These are phyloP conservation scores for Nidula microcarpa DNA, from an alignment of 768 basidiomycete genomes.

Conservation along the genomic window DNA sequence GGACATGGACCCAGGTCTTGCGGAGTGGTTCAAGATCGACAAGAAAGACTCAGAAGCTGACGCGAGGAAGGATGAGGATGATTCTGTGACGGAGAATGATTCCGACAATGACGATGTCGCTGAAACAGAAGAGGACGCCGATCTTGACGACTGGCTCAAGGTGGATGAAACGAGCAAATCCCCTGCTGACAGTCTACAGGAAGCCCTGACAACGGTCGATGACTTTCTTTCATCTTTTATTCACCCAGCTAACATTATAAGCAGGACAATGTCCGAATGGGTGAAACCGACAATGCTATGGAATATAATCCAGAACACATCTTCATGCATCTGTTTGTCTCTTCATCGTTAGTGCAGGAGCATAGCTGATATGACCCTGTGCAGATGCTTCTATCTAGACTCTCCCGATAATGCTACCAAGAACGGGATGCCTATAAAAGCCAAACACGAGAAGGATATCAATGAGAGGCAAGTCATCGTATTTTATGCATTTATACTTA, in stretches of 20 bases:
- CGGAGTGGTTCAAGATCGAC: conserved; percentile 56
- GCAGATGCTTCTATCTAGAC: conserved; percentile 88
- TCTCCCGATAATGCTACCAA: conserved; percentile 66
- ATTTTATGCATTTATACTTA: not conserved
- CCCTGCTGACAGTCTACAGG: not conserved
- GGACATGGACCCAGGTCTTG: conserved; percentile 42
- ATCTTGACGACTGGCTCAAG: conserved; percentile 20
- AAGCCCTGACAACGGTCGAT: no score
- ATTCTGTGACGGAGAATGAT: conserved; percentile 52
- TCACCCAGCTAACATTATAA: no score
- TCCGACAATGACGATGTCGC: conserved; percentile 60
- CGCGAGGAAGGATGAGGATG: conserved; percentile 30
- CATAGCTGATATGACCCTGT: not conserved
- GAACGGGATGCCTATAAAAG: conserved; percentile 58
- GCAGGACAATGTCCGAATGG: conserved; percentile 51
- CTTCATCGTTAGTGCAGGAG: no score
- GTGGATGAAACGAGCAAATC: conserved; percentile 32
- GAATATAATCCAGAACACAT: conserved; percentile 79
- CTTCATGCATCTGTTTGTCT: conserved; percentile 76
- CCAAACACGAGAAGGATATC: conserved; percentile 51
- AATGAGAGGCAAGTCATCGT: conserved; percentile 41
- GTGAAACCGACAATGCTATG: conserved; percentile 62
- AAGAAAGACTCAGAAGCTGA: conserved; percentile 18
- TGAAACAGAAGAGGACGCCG: conserved; percentile 19
- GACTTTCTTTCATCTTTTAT: no score